A percentile compares a stretch with the other conserved stretches of the same genome.
These are phyloP conservation scores for Calonectria pseudoreteaudii DNA, from an alignment of 2,329 filamentous ascomycete species.

Conservation along the genomic window DNA sequence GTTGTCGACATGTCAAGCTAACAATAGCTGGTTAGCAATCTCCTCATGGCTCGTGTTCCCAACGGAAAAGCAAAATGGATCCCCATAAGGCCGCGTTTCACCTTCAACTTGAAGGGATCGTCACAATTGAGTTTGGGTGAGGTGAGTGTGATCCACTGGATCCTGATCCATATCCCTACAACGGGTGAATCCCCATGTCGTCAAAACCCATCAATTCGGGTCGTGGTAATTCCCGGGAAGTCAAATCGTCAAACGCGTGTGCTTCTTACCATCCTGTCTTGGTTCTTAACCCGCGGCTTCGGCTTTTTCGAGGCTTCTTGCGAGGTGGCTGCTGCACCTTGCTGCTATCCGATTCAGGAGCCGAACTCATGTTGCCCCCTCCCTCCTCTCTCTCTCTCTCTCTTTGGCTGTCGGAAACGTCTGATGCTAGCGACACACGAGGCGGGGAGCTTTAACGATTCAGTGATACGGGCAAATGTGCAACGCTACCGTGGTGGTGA, in stretches of 20 bases:
- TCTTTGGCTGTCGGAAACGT: not conserved
- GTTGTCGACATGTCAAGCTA: constrained; percentile 22
- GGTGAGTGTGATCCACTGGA: constrained; percentile 2
- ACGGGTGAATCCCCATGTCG: not conserved
- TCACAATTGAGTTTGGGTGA: not conserved
- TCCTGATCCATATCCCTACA: not conserved
- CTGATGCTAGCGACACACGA: not conserved
- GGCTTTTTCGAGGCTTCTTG: constrained; percentile 22
- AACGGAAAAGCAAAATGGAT: not conserved
- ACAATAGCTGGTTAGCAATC: constrained; percentile 8
- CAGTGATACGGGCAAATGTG: not conserved
- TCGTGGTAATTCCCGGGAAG: not conserved
- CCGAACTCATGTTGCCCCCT: constrained; percentile 11
- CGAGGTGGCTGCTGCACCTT: constrained; percentile 5
- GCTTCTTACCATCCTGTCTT: constrained; percentile 22
- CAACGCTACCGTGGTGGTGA: not conserved
- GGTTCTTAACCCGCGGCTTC: constrained; percentile 20
- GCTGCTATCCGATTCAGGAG: not conserved
- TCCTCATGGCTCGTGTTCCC: not conserved
- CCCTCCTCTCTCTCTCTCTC: constrained; percentile 4
- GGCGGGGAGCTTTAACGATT: not conserved
- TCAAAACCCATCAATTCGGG: not conserved
- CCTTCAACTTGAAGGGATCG: constrained; percentile 4
- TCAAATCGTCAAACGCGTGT: not conserved
- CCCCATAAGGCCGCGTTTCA: not conserved